Evolutionary conservation across 495 filamentous ascomycete species (phyloP).

Genomic region (Xylaria venustula): DNA sequence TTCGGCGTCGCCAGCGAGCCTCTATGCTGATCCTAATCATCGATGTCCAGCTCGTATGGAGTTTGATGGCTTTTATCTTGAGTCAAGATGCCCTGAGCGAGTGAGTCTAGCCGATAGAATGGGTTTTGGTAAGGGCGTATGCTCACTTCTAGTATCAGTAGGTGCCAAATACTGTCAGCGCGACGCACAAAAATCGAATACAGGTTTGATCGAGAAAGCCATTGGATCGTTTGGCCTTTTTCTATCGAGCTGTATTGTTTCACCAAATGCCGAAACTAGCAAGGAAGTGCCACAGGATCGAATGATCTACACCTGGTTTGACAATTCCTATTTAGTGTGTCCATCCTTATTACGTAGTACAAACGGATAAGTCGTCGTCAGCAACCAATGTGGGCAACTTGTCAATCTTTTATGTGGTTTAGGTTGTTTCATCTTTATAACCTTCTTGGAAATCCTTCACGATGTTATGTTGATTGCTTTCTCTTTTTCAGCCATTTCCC

Average conservation of each 20-base stretch:
- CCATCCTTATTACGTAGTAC: background rate
- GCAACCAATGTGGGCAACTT: background rate
- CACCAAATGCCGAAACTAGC: background rate
- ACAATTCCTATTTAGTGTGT: background rate
- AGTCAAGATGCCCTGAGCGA: background rate
- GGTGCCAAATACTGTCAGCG: too few relatives aligned
- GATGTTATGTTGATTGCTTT: too few relatives aligned
- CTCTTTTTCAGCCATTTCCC: too few relatives aligned
- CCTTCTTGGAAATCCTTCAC: too few relatives aligned
- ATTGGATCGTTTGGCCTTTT: background rate
- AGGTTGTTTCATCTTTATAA: too few relatives aligned
- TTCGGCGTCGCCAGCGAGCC: background rate
- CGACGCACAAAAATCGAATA: too few relatives aligned
- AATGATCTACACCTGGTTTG: background rate
- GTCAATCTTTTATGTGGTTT: too few relatives aligned
- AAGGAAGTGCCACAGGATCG: background rate
- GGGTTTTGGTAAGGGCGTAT: background rate
- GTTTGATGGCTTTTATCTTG: background rate
- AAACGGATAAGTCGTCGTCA: background rate
- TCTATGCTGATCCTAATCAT: conserved; percentile 10
- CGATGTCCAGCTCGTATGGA: background rate
- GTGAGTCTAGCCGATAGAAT: background rate
- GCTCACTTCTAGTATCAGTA: background rate
- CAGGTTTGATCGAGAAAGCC: too few relatives aligned
- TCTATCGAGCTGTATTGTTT: background rate